Percentiles rank a stretch among this genome's conserved stretches.
Evolutionary conservation across 345 rosid species (phyloP).

Genomic region (Syzygium oleosum): DNA sequence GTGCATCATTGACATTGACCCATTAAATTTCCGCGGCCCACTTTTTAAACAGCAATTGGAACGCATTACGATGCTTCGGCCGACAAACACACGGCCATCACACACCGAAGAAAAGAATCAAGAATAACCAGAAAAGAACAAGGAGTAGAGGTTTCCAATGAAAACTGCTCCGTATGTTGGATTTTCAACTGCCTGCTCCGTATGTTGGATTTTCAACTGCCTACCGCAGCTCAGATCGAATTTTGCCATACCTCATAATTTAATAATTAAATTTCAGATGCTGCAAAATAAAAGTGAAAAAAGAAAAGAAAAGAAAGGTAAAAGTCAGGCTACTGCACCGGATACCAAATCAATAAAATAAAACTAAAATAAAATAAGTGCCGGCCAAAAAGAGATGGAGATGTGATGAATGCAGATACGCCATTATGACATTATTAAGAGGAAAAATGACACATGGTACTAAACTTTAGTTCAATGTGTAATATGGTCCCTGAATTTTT

Average conservation of each 20-base stretch:
- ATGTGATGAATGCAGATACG: background rate
- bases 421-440: background rate
- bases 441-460: too few relatives aligned
- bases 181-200: background rate
- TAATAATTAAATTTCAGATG: background rate
- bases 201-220: background rate
- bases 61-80: too few relatives aligned
- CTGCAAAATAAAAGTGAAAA: background rate
- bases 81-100: too few relatives aligned
- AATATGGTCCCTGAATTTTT: fast-evolving
- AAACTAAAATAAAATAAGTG: background rate
- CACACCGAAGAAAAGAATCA: too few relatives aligned
- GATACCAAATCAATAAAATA: too few relatives aligned
- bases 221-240: background rate
- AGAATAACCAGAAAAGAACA: too few relatives aligned
- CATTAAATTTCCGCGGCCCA: background rate
- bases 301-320: background rate
- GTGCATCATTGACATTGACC: background rate
- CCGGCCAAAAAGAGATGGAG: background rate
- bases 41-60: too few relatives aligned
- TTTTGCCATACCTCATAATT: background rate
- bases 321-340: background rate
- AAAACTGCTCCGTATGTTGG: background rate
- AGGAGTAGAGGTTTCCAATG: too few relatives aligned
- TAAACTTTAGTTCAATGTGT: too few relatives aligned